These are phyloP conservation scores for Trichaptum fuscoviolaceum DNA, from an alignment of 768 basidiomycete species.

Conservation along the genomic window DNA sequence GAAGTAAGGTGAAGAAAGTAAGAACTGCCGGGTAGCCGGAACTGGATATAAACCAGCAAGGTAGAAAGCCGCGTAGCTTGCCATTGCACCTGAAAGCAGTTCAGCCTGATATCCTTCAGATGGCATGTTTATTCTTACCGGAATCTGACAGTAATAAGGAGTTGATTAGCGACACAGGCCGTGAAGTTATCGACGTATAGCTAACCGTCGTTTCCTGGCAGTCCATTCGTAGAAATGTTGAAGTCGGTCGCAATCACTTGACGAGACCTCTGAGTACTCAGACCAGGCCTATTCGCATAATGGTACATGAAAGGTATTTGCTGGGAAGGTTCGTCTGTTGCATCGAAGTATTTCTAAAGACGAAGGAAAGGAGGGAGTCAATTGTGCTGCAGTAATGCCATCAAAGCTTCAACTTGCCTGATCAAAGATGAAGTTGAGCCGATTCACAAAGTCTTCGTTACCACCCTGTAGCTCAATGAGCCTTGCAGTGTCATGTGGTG, in stretches of 20 bases:
- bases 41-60: constrained; percentile 58
- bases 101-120: neutral
- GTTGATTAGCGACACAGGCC: constrained; percentile 2
- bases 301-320: constrained; percentile 71
- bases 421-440: constrained; percentile 55
- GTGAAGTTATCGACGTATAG: neutral
- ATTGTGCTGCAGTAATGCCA: neutral
- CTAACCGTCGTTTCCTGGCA: constrained; percentile 62
- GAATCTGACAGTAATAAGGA: constrained; percentile 11
- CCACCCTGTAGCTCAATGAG: constrained; percentile 61
- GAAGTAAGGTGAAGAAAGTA: constrained; percentile 61
- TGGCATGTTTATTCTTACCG: constrained; percentile 7
- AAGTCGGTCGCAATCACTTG: constrained; percentile 51
- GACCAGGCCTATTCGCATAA: constrained; percentile 55
- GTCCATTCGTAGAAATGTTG: constrained; percentile 49
- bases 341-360: constrained; percentile 51
- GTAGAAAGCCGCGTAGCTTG: constrained; percentile 53
- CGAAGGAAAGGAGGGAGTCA: neutral
- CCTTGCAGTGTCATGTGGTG: constrained; percentile 60
- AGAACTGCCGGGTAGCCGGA: constrained; percentile 53
- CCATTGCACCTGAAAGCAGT: constrained; percentile 49
- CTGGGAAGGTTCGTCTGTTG: constrained; percentile 60
- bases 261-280: constrained; percentile 51
- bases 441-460: constrained; percentile 42
- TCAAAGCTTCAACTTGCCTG: constrained; percentile 27